Base-by-base conservation (phyloP, 163 green algal genomes). In the Chlorella variabilis region DNA sequence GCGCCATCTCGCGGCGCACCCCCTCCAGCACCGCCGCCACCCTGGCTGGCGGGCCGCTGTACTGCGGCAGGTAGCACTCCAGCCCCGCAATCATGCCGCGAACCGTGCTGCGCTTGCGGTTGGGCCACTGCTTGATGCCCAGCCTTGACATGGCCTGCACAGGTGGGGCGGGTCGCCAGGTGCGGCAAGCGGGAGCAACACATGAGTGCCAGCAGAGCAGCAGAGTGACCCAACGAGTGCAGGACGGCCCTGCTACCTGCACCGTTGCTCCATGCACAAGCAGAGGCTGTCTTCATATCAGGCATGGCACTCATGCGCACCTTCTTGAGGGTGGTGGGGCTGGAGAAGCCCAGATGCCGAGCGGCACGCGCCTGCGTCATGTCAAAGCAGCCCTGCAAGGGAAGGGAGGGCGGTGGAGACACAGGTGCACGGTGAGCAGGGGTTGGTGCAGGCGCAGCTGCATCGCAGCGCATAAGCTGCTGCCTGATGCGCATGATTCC, bases 81-180 rank as follows among this genome's bases (percentile, higher is more conserved):
- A 79, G 27, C 9, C 42, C n/a, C 11, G 9, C 25, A 27, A 79
- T 39, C 71, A 79, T 54, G 7, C 56, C 38, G 8, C 29, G n/a
- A 31, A 79, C 17, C 4, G 71, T 79, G 34, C 23, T 39, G 51
- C 48, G 61, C 71, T 79, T 68, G 71, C 71, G 71, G 71, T 70
- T 69, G 23, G 71, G 71, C 71, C 71, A 79, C 36, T 66, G 41
- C 27, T 56, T 7, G 31, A 79, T 79, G 71, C 71, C 71, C n/a
- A 79, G 58, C 34, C 27, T 25, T n/a, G 34, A 39, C 54, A 79
- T 79, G 25, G 61, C 41, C 69, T 77, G 69, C 69, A 63, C 23
- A 2, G 63, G n/a, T n/a, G n/a, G n/a, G n/a, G n/a, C n/a, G n/a
- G n/a, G n/a, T n/a, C n/a, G n/a, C n/a, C n/a, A n/a, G n/a, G n/a